Conservation (phyloP, 441 rosid genomes). For the Gossypium davidsonii region DNA sequence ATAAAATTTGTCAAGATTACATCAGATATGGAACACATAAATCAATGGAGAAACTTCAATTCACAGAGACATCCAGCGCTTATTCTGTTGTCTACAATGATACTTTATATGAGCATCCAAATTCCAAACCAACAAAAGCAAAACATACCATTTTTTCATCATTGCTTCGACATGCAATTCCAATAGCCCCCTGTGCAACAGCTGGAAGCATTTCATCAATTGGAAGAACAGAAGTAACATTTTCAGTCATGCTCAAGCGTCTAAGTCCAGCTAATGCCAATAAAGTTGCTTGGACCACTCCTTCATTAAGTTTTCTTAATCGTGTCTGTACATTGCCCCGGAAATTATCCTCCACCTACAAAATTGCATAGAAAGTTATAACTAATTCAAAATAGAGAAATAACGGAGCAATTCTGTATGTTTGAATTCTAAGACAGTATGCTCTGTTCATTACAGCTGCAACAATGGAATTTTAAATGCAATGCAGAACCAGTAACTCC, state of each 20-base stretch:
- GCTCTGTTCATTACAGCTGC: not conserved
- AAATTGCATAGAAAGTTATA: constrained; percentile 1
- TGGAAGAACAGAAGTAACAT: constrained; percentile 67
- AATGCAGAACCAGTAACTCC: not conserved
- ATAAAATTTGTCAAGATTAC: not conserved
- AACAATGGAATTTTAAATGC: not conserved
- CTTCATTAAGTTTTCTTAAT: constrained; percentile 75
- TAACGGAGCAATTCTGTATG: not conserved
- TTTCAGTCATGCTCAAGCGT: constrained; percentile 83
- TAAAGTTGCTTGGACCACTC: constrained; percentile 85
- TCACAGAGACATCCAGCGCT: not conserved
- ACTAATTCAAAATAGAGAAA: not conserved
- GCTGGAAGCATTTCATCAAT: constrained; percentile 97
- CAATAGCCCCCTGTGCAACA: constrained; percentile 98
- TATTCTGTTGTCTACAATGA: not conserved
- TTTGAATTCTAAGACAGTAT: not conserved
- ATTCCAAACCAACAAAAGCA: constrained; percentile 2
- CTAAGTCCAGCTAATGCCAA: constrained; percentile 97
- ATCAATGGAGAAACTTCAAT: not conserved
- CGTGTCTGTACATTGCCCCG: constrained; percentile 95
- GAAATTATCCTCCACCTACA: constrained; percentile 83
- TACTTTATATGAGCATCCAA: not conserved
- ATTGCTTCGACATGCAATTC: constrained; percentile 80
- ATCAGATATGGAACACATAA: not conserved
- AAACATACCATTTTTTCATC: constrained; percentile 72